phyloP scores from a whole-genome alignment of 2,329 filamentous ascomycete genomes.

The Alternaria rosae region DNA sequence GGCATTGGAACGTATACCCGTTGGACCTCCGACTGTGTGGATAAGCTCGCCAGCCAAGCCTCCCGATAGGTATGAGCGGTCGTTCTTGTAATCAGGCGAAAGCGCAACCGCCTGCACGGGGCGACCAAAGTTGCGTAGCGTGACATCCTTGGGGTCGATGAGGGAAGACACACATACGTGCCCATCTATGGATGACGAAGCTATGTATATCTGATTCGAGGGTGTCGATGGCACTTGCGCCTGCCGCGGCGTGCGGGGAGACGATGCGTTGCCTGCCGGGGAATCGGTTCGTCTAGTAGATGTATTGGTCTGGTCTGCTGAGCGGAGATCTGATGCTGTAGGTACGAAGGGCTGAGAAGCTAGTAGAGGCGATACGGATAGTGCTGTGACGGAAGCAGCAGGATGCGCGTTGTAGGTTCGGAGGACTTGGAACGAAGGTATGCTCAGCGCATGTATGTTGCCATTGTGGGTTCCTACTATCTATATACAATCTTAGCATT shows the following conservation, averaged over 20 bases:
- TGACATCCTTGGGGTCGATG: conserved; percentile 86
- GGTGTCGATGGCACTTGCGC: conserved; percentile 73
- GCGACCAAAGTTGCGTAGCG: conserved; percentile 89
- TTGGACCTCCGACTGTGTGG: conserved; percentile 80
- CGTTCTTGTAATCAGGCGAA: conserved; percentile 93
- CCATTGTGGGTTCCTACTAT: conserved; percentile 95
- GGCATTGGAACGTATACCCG: conserved; percentile 80
- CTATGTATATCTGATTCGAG: conserved; percentile 91
- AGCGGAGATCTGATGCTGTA: conserved; percentile 26
- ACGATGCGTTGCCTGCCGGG: conserved; percentile 49
- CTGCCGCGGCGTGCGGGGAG: conserved; percentile 63
- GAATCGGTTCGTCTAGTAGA: conserved; percentile 49
- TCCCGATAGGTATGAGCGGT: conserved; percentile 88
- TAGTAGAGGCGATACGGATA: conserved; percentile 87
- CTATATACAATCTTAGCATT: conserved; percentile 57
- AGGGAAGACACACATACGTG: conserved; percentile 92
- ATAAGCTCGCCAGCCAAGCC: conserved; percentile 88
- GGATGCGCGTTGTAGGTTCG: conserved; percentile 87
- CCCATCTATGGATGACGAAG: conserved; percentile 92
- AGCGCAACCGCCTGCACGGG: conserved; percentile 91
- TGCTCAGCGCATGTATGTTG: conserved; percentile 87
- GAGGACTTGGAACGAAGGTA: conserved; percentile 81
- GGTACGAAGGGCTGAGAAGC: conserved; percentile 60
- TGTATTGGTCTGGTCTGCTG: conserved; percentile 46
- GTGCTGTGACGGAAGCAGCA: conserved; percentile 84